Conservation (phyloP, 768 basidiomycete species). For the Peribolospora kevripleyi region DNA sequence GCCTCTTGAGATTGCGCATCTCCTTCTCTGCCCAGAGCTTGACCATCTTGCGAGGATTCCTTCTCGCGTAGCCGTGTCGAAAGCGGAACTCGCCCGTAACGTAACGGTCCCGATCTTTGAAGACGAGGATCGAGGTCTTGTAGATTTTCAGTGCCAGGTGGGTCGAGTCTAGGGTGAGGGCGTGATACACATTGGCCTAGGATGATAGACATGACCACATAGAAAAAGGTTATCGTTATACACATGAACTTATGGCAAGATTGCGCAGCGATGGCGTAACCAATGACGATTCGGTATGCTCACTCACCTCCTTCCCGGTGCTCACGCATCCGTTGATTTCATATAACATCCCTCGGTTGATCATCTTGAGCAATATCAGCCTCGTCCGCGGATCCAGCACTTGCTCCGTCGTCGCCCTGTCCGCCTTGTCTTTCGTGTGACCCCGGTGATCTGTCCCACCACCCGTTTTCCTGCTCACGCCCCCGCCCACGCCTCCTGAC, state of each 20-base stretch:
- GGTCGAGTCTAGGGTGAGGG: constrained; percentile 26
- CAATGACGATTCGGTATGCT: background rate
- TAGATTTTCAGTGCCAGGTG: constrained; percentile 92
- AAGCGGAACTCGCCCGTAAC: constrained; percentile 93
- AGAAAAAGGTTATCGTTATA: background rate
- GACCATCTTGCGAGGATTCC: constrained; percentile 96
- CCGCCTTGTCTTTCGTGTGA: constrained; percentile 82
- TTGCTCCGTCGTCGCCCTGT: constrained; percentile 88
- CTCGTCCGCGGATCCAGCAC: constrained; percentile 90
- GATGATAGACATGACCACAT: background rate
- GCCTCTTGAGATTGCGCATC: constrained; percentile 75
- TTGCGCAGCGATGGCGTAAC: background rate
- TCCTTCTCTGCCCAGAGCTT: constrained; percentile 98
- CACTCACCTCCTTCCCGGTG: constrained; percentile 79
- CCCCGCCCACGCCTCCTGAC: constrained; percentile 33
- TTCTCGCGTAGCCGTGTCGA: constrained; percentile 46
- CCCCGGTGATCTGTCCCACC: constrained; percentile 36
- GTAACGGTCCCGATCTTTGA: constrained; percentile 93
- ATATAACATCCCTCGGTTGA: constrained; percentile 61
- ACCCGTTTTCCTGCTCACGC: constrained; percentile 63
- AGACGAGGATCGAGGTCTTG: constrained; percentile 90
- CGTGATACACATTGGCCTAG: constrained; percentile 94
- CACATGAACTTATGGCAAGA: background rate
- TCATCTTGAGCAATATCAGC: constrained; percentile 86
- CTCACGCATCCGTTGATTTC: constrained; percentile 90